Percentiles rank a stretch among this genome's conserved stretches.
phyloP scores from a whole-genome alignment of 805 yeast genomes.

The Candida yuanshanica region DNA sequence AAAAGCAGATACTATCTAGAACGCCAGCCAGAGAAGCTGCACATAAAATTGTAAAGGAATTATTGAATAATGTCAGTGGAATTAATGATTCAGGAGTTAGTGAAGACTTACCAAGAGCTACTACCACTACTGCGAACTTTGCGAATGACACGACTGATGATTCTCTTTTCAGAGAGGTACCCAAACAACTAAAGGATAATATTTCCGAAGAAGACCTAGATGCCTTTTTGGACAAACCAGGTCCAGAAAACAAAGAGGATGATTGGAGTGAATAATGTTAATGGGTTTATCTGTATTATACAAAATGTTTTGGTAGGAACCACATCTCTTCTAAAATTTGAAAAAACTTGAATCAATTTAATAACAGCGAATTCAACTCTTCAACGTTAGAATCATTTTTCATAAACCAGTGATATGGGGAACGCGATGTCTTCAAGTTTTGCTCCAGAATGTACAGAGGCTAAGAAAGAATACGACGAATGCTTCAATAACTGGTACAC shows the following conservation, averaged over 20 bases:
- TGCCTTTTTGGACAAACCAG: slow-evolving; percentile 19
- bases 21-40: slow-evolving; percentile 23
- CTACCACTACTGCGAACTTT: not conserved
- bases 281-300: not conserved
- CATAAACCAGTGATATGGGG: slow-evolving; percentile 41
- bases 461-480: slow-evolving; percentile 80
- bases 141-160: slow-evolving; percentile 1
- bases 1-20: not conserved
- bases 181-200: slow-evolving; percentile 1
- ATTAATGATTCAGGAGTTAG: slow-evolving; percentile 15
- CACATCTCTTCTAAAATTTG: not conserved
- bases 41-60: slow-evolving; percentile 19
- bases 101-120: not conserved
- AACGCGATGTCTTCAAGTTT: slow-evolving; percentile 77
- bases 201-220: slow-evolving; percentile 16
- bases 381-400: too few relatives aligned
- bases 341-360: too few relatives aligned
- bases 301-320: not conserved
- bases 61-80: slow-evolving; percentile 22
- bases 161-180: slow-evolving; percentile 6
- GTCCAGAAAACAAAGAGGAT: not conserved
- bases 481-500: slow-evolving; percentile 96
- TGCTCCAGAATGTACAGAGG: slow-evolving; percentile 94
- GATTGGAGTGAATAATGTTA: slow-evolving; percentile 19
- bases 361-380: too few relatives aligned